A percentile compares a stretch with the other conserved stretches of the same genome.
Evolutionary conservation across 2,329 filamentous ascomycete genomes (phyloP).

Genomic region (Hypomyces perniciosus): DNA sequence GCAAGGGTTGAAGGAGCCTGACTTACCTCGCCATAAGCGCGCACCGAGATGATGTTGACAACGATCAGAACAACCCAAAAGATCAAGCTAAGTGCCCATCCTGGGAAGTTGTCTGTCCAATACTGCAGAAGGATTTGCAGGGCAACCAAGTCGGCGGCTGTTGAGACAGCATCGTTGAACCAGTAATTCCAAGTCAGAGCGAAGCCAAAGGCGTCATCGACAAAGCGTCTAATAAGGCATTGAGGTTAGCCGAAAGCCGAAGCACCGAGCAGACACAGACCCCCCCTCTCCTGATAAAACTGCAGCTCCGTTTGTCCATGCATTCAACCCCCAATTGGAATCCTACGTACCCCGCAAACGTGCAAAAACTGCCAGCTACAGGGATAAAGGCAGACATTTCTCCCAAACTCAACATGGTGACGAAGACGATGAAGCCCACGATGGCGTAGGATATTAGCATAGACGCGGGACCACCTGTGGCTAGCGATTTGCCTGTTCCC

Average conservation of each 20-base stretch:
- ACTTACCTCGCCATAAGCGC: slow-evolving; percentile 30
- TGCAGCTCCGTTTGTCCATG: not conserved
- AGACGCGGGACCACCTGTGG: slow-evolving; percentile 54
- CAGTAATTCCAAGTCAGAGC: slow-evolving; percentile 56
- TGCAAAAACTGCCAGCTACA: slow-evolving; percentile 51
- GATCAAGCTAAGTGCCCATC: slow-evolving; percentile 57
- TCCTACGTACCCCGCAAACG: slow-evolving; percentile 32
- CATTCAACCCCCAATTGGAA: slow-evolving; percentile 15
- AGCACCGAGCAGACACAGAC: not conserved
- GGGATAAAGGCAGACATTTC: slow-evolving; percentile 53
- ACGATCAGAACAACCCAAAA: slow-evolving; percentile 51
- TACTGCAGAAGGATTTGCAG: slow-evolving; percentile 50
- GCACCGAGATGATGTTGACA: slow-evolving; percentile 29
- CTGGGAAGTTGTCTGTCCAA: slow-evolving; percentile 57
- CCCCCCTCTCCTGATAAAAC: not conserved
- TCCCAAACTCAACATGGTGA: slow-evolving; percentile 53
- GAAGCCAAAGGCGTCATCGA: slow-evolving; percentile 49
- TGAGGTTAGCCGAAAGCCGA: not conserved
- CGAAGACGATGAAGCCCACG: slow-evolving; percentile 51
- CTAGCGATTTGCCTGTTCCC: slow-evolving; percentile 54
- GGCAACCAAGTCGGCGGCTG: slow-evolving; percentile 52
- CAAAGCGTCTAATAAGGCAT: slow-evolving; percentile 33
- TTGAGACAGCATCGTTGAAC: slow-evolving; percentile 56
- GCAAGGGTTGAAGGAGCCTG: not conserved
- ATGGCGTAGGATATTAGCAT: slow-evolving; percentile 53